Evolutionary conservation across 257 asterid genomes (phyloP), one percentile per base, ranked within the genome.

Genomic region (Anisodus tanguticus): DNA sequence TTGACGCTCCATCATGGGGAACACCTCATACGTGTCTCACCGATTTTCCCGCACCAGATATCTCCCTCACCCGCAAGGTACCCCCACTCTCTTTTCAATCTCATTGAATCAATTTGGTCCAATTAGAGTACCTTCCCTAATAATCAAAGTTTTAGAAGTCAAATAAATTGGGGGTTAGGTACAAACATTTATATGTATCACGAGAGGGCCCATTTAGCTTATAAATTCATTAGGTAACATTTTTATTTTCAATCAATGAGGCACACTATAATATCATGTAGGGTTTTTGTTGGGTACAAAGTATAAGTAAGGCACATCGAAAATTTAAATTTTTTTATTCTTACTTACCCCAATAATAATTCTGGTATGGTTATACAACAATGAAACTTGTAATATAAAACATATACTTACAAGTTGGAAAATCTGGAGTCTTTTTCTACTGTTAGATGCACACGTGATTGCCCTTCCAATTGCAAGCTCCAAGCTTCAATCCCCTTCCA

Each of bases 21-120:
- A 85, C 97, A 31, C 91, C 98, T 26, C 97, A 93, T 90, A 89
- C 93, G 60, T 95, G 98, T 90, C 88, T 94, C 86, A 22, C 90
- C 35, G 90, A 91, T 71, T 90, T 94, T 87, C 89, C 96, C 4
- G 91, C 83, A 6, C 91, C 95, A 8, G 94, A 95, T 71, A 89
- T 92, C 89, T 94, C 99, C 0, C 97, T 94, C 79, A 90, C 99
- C 63, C 97, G 99, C 89, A 95, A 94, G 99, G 99, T n/a, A 55
- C 60, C 57, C 45, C 45, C 45, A 41, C 45, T 41, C 4, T 6
- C 4, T 41, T 41, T 41, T 31, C 35, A 31, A 31, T 79, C n/a
- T 55, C 60, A 55, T 55, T 13, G 17, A 57, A 13, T 57, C 0
- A 3, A 35, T 13, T 67, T 67, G 47, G 74, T 64, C 45, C 71